Base-by-base conservation (phyloP, 495 filamentous ascomycete genomes). In the Penicillium canariense region DNA sequence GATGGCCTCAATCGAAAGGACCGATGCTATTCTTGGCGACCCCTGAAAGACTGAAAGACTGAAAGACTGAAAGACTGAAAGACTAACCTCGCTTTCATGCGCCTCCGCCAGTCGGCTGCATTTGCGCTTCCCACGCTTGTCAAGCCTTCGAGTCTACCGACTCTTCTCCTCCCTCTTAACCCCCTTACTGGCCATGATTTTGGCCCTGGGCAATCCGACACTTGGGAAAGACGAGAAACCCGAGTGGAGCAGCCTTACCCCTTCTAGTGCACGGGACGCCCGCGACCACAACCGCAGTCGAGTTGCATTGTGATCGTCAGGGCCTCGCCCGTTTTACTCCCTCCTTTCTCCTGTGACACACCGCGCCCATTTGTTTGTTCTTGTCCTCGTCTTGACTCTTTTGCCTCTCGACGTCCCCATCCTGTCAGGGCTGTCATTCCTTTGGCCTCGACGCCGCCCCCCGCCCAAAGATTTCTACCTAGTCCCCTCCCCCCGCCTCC, bases 351-450 rank as follows among this genome's bases (percentile, higher is more conserved):
- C 48, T 58, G 43, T 59, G 35, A 48, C 39, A 23, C 39, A 49
- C 38, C 28, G 30, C n/a, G 4, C 30, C 22, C 31, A 14, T 48
- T 26, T 46, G 25, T 46, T 26, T 31, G 25, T 23, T 46, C 40
- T 26, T 9, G 25, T 28, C 42, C 15, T 10, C n/a, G n/a, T 28
- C 25, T 0, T 2, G 43, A 46, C 25, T 46, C n/a, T 30, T 9
- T 14, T 54, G 52, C 22, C 52, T 55, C 26, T 22, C 43, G 42
- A 40, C 27, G 45, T 47, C 46, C 43, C 48, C 38, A 34, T 52
- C 32, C 45, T 48, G 48, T 52, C 58, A 30, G 69, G 71, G 69
- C 69, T 72, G 71, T 72, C 71, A 67, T 67, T 74, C 71, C 69
- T 74, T 73, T 65, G 54, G 56, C 64, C 56, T 62, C 30, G n/a